Percentiles rank a stretch among this genome's conserved stretches.
These are phyloP conservation scores for Phoma herbarum DNA, from an alignment of 2,329 filamentous ascomycete species.

Conservation along the genomic window DNA sequence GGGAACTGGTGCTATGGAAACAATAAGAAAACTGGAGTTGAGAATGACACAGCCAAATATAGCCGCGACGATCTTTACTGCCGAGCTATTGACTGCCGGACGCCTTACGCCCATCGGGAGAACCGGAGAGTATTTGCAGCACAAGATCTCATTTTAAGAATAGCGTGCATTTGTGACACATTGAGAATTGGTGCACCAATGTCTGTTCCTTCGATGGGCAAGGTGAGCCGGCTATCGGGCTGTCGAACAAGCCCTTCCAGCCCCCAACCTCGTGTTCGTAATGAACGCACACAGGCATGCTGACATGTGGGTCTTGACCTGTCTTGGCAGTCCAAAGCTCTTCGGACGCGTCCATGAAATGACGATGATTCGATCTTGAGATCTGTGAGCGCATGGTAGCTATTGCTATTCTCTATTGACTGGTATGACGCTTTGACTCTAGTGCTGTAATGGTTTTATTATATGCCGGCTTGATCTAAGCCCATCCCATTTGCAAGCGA, in stretches of 20 bases:
- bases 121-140: background rate
- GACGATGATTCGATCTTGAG: too few relatives aligned
- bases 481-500: too few relatives aligned
- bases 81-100: slow-evolving; percentile 6
- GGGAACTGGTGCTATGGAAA: too few relatives aligned
- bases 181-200: background rate
- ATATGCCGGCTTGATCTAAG: too few relatives aligned
- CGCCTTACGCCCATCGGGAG: too few relatives aligned
- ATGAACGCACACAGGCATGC: background rate
- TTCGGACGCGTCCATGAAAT: too few relatives aligned
- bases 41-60: background rate
- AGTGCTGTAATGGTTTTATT: too few relatives aligned
- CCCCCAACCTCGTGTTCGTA: background rate
- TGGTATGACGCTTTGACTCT: too few relatives aligned
- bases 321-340: background rate
- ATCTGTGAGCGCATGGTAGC: too few relatives aligned
- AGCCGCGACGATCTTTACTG: background rate
- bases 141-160: background rate
- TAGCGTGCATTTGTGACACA: background rate
- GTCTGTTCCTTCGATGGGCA: background rate
- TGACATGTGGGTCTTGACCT: background rate
- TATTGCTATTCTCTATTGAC: too few relatives aligned
- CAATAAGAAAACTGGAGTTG: too few relatives aligned
- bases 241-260: background rate
- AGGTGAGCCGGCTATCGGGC: background rate